Percentiles rank a stretch among this genome's conserved stretches.
Conservation (phyloP, 257 asterid species). For the Schizonepeta tenuifolia region DNA sequence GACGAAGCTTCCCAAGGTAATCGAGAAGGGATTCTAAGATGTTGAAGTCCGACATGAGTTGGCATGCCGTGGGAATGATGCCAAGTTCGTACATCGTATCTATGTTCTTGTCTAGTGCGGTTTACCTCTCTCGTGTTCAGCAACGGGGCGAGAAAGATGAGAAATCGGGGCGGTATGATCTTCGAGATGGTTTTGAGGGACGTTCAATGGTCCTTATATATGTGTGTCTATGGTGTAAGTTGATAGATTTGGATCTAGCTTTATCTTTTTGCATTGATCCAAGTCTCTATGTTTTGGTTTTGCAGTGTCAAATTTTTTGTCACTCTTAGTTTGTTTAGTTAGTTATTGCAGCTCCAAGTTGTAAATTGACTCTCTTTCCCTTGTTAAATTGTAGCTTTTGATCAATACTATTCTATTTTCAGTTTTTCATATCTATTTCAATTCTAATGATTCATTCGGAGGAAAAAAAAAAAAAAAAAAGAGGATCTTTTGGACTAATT, state of each 20-base stretch:
- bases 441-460: too few relatives aligned
- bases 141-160: background rate
- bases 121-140: background rate
- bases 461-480: too few relatives aligned
- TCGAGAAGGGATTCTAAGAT: constrained; percentile 16
- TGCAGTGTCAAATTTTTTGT: background rate
- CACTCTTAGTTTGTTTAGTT: too few relatives aligned
- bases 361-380: background rate
- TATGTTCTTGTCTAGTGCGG: background rate
- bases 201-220: background rate
- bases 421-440: too few relatives aligned
- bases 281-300: constrained; percentile 19
- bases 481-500: too few relatives aligned
- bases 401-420: background rate
- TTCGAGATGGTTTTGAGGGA: background rate
- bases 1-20: constrained; percentile 8
- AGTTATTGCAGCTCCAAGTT: too few relatives aligned
- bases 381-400: background rate
- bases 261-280: constrained; percentile 34
- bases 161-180: background rate
- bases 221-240: background rate
- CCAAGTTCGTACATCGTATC: background rate
- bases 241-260: constrained; percentile 30
- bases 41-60: constrained; percentile 13
- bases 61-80: background rate